Evolutionary conservation across 495 filamentous ascomycete genomes (phyloP).

Genomic region (Talaromyces wortmannii): DNA sequence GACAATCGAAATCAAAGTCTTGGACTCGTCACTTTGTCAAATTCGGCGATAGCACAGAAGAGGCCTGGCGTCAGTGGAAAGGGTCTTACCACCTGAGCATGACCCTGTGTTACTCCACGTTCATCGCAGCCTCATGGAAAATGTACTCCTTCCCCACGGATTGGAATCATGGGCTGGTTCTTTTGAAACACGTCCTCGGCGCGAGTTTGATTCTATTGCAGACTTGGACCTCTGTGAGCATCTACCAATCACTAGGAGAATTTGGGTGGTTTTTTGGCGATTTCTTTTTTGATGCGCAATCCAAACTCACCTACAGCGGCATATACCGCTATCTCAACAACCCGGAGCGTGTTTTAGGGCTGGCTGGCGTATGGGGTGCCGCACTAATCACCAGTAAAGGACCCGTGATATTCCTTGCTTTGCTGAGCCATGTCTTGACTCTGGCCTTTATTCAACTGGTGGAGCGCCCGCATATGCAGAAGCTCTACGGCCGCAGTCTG

Average conservation of each 20-base stretch:
- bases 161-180: conserved; percentile 75
- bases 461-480: conserved; percentile 97
- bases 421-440: conserved; percentile 77
- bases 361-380: conserved; percentile 93
- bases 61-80: conserved; percentile 98
- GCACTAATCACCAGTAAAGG: conserved; percentile 86
- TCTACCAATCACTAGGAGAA: conserved; percentile 93
- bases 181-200: conserved; percentile 83
- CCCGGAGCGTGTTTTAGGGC: conserved; percentile 86
- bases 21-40: conserved; percentile 98
- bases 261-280: conserved; percentile 99
- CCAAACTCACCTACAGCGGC: conserved; percentile 88
- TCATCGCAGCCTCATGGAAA: conserved; percentile 91
- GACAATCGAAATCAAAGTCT: conserved; percentile 80
- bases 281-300: conserved; percentile 82
- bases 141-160: conserved; percentile 82
- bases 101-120: conserved; percentile 79
- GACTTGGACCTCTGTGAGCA: conserved; percentile 86
- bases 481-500: conserved; percentile 80
- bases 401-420: conserved; percentile 74
- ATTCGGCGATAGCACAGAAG: conserved; percentile 79
- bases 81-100: conserved; percentile 90
- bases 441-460: conserved; percentile 88
- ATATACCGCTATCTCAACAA: conserved; percentile 99
- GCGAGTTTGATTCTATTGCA: conserved; percentile 76